A percentile compares a stretch with the other conserved stretches of the same genome.
Conservation (phyloP, 257 asterid species). For the Nyctanthes arbortristis region DNA sequence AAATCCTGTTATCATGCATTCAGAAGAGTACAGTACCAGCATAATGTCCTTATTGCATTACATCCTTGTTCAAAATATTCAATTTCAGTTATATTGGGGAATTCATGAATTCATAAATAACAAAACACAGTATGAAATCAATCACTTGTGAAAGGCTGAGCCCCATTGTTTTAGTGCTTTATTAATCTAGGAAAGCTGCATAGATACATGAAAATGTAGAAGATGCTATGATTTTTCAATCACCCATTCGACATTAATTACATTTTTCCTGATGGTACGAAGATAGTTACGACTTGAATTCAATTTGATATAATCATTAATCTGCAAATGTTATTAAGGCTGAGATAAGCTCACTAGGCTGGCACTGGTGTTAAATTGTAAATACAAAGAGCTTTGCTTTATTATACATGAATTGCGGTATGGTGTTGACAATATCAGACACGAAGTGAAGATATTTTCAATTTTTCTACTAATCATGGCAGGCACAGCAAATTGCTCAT, state of each 20-base stretch:
- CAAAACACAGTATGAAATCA: neutral
- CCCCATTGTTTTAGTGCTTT: neutral
- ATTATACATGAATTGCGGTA: neutral
- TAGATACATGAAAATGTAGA: neutral
- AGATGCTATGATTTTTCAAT: neutral
- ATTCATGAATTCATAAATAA: neutral
- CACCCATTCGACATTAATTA: neutral
- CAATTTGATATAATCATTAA: neutral
- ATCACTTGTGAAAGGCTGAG: neutral
- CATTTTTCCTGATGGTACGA: too few species aligned
- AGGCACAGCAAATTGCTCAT: neutral
- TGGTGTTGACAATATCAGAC: neutral
- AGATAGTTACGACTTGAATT: neutral
- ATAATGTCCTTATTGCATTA: neutral
- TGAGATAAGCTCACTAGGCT: neutral
- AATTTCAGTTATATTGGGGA: neutral
- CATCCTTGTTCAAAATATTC: neutral
- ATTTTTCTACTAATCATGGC: neutral
- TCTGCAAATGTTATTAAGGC: neutral
- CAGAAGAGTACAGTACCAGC: neutral
- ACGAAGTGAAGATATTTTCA: neutral
- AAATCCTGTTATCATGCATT: neutral
- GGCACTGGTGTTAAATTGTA: neutral
- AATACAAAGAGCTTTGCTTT: neutral
- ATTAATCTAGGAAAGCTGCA: neutral